Percentiles rank a stretch among this genome's conserved stretches.
These are phyloP conservation scores for Trichocladium uniseriatum DNA, from an alignment of 495 filamentous ascomycete genomes.

Conservation along the genomic window DNA sequence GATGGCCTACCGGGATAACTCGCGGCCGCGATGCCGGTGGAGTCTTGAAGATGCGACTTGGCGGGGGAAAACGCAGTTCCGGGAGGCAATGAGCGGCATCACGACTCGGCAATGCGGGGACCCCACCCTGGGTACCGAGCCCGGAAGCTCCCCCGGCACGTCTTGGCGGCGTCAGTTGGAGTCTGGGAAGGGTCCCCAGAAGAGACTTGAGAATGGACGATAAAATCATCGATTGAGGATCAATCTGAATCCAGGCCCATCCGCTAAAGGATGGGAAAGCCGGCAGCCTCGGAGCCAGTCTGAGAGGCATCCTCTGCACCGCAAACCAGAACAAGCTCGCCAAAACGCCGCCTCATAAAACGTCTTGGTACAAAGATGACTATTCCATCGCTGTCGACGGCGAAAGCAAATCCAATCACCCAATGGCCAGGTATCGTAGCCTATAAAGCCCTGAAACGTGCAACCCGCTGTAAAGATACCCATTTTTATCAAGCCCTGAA, in stretches of 20 bases:
- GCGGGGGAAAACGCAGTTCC: constrained; percentile 18
- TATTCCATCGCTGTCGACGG: no score
- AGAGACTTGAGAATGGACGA: no score
- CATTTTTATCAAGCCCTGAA: neutral
- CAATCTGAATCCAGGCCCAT: neutral
- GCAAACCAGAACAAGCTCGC: neutral
- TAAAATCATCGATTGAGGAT: no score
- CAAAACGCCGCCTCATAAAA: no score
- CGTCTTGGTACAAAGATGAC: no score
- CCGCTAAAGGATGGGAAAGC: neutral
- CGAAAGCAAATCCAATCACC: no score
- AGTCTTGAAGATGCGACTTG: constrained; percentile 11
- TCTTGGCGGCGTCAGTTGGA: constrained; percentile 2
- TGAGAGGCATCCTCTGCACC: neutral
- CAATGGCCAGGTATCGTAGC: neutral
- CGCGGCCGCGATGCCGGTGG: constrained; percentile 11
- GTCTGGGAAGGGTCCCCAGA: no score
- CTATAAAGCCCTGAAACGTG: neutral
- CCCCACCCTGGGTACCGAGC: constrained; percentile 2
- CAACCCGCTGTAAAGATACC: neutral
- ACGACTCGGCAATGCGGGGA: constrained; percentile 20
- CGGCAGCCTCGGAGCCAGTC: constrained; percentile 1
- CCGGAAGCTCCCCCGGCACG: neutral
- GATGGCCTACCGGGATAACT: constrained; percentile 11
- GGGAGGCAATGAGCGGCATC: constrained; percentile 19